These are phyloP conservation scores for Filobasidium floriforme DNA, from an alignment of 768 basidiomycete species.

Conservation along the genomic window DNA sequence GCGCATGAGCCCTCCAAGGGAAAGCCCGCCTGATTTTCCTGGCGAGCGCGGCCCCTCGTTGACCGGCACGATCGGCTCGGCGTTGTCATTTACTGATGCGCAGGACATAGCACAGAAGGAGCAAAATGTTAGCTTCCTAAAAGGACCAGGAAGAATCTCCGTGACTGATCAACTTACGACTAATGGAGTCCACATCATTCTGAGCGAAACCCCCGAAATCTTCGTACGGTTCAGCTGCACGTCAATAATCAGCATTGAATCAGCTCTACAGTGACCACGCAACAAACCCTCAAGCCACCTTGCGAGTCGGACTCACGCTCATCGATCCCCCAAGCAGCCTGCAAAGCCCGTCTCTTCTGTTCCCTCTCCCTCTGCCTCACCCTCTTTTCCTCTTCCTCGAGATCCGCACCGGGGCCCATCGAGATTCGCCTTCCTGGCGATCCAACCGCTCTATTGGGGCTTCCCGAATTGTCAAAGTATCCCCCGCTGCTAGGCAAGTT, in stretches of 20 bases:
- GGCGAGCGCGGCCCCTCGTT: constrained; percentile 11
- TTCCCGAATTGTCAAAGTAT: constrained; percentile 25
- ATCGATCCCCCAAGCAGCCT: constrained; percentile 45
- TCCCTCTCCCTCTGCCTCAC: constrained; percentile 39
- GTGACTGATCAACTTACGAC: background rate
- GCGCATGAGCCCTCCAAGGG: constrained; percentile 28
- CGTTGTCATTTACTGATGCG: background rate
- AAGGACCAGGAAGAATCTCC: background rate
- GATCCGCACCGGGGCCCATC: background rate
- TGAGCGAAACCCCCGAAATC: constrained; percentile 39
- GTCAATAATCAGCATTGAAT: constrained; percentile 4
- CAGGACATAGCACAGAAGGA: background rate
- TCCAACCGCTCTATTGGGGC: background rate
- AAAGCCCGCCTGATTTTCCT: constrained; percentile 33
- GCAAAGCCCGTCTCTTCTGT: constrained; percentile 38
- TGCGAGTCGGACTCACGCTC: constrained; percentile 34
- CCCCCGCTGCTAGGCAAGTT: constrained; percentile 42
- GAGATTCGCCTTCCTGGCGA: background rate
- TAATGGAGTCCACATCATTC: constrained; percentile 24
- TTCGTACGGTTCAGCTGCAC: constrained; percentile 42
- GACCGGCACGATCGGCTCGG: background rate
- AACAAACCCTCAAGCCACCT: background rate
- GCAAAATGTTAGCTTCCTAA: background rate
- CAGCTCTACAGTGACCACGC: background rate
- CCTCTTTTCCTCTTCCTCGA: constrained; percentile 10